These are phyloP conservation scores for Diaporthe australafricana DNA, from an alignment of 2,329 filamentous ascomycete species.

Conservation along the genomic window DNA sequence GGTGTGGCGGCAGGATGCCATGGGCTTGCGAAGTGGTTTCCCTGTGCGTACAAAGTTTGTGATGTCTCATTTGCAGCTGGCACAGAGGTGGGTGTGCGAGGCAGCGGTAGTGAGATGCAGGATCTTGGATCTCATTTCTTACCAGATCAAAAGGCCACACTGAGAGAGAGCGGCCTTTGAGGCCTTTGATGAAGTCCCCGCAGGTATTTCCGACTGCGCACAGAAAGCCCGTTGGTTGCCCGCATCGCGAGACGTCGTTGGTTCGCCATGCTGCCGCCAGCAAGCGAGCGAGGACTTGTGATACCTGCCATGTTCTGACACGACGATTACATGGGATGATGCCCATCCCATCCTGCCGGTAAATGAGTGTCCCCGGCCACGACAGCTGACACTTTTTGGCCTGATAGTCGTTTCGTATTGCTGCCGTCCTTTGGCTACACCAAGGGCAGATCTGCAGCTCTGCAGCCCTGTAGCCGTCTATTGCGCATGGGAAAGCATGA, in stretches of 20 bases:
- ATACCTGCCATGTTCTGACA: not conserved
- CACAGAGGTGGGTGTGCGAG: not conserved
- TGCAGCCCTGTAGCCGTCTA: slow-evolving; percentile 6
- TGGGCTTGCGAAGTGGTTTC: not conserved
- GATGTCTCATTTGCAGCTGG: slow-evolving; percentile 13
- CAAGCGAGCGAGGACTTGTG: not conserved
- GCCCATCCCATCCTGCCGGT: slow-evolving; percentile 3
- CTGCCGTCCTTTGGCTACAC: not conserved
- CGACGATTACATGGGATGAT: not conserved
- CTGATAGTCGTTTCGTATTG: slow-evolving; percentile 4
- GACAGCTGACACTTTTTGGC: not conserved
- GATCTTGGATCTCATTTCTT: slow-evolving; percentile 5
- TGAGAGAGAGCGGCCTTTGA: not conserved
- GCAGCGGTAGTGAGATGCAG: slow-evolving; percentile 9
- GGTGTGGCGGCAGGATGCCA: not conserved
- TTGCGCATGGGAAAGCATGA: not conserved
- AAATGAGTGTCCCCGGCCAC: slow-evolving; percentile 21
- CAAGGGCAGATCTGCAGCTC: not conserved
- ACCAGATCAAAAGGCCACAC: not conserved
- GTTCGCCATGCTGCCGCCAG: not conserved
- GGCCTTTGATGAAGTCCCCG: not conserved
- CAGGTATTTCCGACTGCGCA: not conserved
- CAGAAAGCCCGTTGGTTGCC: not conserved
- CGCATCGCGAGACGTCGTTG: not conserved
- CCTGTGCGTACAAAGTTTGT: slow-evolving; percentile 19